phyloP scores from a whole-genome alignment of 208 protist genomes.

The Leishmania turanica region DNA sequence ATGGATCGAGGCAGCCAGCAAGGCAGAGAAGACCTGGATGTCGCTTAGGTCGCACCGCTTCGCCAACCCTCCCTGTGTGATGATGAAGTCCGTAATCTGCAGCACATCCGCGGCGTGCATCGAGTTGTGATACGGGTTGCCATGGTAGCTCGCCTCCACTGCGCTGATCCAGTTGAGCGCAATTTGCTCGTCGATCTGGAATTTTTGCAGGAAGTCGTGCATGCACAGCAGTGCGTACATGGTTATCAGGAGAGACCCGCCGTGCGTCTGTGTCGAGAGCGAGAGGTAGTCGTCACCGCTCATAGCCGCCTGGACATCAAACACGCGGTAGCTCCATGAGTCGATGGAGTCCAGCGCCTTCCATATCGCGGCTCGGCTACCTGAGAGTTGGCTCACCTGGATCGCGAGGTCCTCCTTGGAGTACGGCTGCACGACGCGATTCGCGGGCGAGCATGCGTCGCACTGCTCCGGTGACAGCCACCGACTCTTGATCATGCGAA shows the following conservation, averaged over 20 bases:
- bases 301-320: constrained; percentile 79
- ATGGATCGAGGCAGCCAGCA: constrained; percentile 95
- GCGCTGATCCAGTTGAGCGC: constrained; percentile 88
- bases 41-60: constrained; percentile 77
- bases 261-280: constrained; percentile 54
- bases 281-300: constrained; percentile 75
- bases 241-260: constrained; percentile 87
- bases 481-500: constrained; percentile 87
- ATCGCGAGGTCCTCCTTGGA: constrained; percentile 48
- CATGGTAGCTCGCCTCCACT: constrained; percentile 92
- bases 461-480: constrained; percentile 59
- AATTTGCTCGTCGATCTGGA: constrained; percentile 91
- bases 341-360: constrained; percentile 73
- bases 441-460: constrained; percentile 39
- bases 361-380: constrained; percentile 60
- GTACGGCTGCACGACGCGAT: constrained; percentile 76
- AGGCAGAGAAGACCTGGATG: constrained; percentile 86
- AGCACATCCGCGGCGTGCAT: constrained; percentile 94
- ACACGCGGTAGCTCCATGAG: constrained; percentile 90
- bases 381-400: constrained; percentile 40
- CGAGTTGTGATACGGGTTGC: constrained; percentile 94
- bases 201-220: constrained; percentile 86
- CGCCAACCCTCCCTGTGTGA: constrained; percentile 69
- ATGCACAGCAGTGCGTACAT: constrained; percentile 89
- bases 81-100: constrained; percentile 89